These are phyloP conservation scores for Chlamydomonas asymmetrica DNA, from an alignment of 139 green algal species.

Conservation along the genomic window DNA sequence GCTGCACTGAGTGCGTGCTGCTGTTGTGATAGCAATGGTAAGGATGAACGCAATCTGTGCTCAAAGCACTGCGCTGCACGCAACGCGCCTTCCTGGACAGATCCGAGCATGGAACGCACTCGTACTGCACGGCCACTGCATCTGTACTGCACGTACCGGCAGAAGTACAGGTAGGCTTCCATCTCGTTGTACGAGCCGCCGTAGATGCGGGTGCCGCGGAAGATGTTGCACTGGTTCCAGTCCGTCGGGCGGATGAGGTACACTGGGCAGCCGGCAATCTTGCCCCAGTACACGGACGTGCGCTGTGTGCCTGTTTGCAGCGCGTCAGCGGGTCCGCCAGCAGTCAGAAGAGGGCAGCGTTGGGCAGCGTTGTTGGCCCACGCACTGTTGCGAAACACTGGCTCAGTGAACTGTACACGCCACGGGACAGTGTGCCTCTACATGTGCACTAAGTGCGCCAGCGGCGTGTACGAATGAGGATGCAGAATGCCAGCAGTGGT, in stretches of 20 bases:
- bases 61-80: too few species aligned
- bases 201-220: constrained; percentile 85
- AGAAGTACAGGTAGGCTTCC: constrained; percentile 97
- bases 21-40: background rate
- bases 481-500: too few species aligned
- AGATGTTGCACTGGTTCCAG: constrained; percentile 68
- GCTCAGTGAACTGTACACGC: too few species aligned
- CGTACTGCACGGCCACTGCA: background rate
- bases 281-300: constrained; percentile 61
- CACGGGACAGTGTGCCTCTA: constrained; percentile 5
- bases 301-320: constrained; percentile 39
- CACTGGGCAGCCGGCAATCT: constrained; percentile 55
- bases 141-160: constrained; percentile 45
- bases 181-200: constrained; percentile 92
- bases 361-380: too few species aligned
- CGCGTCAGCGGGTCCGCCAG: background rate
- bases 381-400: too few species aligned
- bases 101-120: too few species aligned
- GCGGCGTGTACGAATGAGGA: too few species aligned
- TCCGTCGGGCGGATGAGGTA: constrained; percentile 72
- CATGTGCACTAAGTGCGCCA: too few species aligned
- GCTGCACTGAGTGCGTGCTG: too few species aligned
- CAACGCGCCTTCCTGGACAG: too few species aligned
- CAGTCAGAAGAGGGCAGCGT: too few species aligned
- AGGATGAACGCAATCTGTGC: background rate